These are phyloP conservation scores for Ilyonectria robusta DNA, from an alignment of 2,329 filamentous ascomycete species.

Conservation along the genomic window DNA sequence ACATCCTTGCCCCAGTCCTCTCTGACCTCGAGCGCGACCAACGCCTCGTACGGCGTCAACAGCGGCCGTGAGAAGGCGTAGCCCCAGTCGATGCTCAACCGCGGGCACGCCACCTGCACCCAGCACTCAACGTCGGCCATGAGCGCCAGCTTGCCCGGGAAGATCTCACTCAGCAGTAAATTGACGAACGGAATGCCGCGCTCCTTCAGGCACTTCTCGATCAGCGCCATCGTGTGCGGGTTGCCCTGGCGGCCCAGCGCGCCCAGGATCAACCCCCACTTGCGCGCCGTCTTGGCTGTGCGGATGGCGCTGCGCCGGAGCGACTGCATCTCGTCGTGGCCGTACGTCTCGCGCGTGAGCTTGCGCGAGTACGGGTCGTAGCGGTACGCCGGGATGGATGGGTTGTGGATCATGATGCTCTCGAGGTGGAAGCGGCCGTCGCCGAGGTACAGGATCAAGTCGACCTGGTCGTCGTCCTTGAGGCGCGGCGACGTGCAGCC, in stretches of 20 bases:
- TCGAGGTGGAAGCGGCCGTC: slow-evolving; percentile 97
- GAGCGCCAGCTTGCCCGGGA: slow-evolving; percentile 93
- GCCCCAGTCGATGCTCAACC: slow-evolving; percentile 98
- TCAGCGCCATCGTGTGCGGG: slow-evolving; percentile 89
- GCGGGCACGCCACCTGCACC: slow-evolving; percentile 98
- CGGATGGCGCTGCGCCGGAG: slow-evolving; percentile 83
- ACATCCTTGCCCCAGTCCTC: slow-evolving; percentile 82
- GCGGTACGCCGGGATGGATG: slow-evolving; percentile 88
- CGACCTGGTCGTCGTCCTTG: slow-evolving; percentile 70
- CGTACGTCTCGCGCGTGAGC: slow-evolving; percentile 91
- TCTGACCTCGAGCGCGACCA: slow-evolving; percentile 86
- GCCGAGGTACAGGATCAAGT: slow-evolving; percentile 89
- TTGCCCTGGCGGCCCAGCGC: slow-evolving; percentile 95
- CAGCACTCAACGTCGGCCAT: slow-evolving; percentile 97
- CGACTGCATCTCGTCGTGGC: slow-evolving; percentile 90
- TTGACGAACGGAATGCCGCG: slow-evolving; percentile 87
- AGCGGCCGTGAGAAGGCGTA: slow-evolving; percentile 93
- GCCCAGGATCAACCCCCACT: slow-evolving; percentile 96
- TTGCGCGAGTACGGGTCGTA: slow-evolving; percentile 97
- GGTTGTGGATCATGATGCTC: slow-evolving; percentile 99
- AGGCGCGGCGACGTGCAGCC: slow-evolving; percentile 94
- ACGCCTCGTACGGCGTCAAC: slow-evolving; percentile 93
- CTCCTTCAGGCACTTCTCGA: slow-evolving; percentile 81
- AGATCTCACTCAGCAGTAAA: slow-evolving; percentile 92
- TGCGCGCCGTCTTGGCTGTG: slow-evolving; percentile 81